Evolutionary conservation across 1,284 basidiomycete genomes (phyloP).

Genomic region (Irpex sp.): DNA sequence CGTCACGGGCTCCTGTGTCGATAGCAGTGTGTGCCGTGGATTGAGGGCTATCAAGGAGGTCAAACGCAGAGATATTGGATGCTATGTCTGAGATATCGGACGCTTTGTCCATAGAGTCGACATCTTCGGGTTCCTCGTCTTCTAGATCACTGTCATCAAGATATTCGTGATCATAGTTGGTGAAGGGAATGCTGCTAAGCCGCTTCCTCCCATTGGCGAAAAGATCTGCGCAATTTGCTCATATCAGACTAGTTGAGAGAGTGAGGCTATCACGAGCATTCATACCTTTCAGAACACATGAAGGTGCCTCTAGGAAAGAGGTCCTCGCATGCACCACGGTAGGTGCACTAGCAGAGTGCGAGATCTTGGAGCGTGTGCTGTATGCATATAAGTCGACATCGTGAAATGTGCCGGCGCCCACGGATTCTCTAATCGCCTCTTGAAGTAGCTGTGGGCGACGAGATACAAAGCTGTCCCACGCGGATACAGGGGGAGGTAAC

Average conservation of each 20-base stretch:
- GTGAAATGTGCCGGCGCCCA: conserved; percentile 14
- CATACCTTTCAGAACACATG: conserved; percentile 1
- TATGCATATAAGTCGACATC: conserved; percentile 16
- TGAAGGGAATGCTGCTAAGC: background rate
- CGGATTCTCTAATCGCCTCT: conserved; percentile 14
- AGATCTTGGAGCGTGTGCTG: conserved; percentile 5
- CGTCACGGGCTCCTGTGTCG: too few relatives aligned
- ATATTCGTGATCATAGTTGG: conserved; percentile 14
- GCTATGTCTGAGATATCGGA: background rate
- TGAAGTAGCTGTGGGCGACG: conserved; percentile 16
- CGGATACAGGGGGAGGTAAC: background rate
- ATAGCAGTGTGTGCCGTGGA: too few relatives aligned
- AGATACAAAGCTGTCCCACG: background rate
- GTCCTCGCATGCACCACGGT: conserved; percentile 12
- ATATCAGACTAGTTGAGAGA: background rate
- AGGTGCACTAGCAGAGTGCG: conserved; percentile 10
- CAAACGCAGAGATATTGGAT: background rate
- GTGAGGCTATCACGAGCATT: background rate
- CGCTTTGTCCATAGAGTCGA: background rate
- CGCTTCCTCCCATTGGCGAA: background rate
- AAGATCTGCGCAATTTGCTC: background rate
- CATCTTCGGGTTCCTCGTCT: conserved; percentile 13
- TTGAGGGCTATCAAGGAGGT: background rate
- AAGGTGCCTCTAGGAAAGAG: conserved; percentile 17
- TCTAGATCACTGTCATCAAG: conserved; percentile 17